Conservation (phyloP, 1,284 basidiomycete genomes). For the Trichosporon sp. region DNA sequence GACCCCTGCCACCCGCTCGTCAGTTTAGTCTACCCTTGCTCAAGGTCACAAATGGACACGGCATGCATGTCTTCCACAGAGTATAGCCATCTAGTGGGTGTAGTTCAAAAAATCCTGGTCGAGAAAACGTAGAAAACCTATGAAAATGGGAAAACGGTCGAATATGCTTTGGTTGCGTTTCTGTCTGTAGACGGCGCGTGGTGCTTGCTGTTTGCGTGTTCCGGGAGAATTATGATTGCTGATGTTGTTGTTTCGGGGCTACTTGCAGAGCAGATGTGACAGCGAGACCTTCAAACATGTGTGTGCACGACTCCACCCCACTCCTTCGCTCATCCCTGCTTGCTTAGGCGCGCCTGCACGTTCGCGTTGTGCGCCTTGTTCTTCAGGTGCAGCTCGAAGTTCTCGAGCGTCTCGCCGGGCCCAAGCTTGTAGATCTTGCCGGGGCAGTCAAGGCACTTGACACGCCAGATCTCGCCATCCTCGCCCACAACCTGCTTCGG, state of each 20-base stretch:
- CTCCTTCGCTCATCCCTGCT: background rate
- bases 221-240: background rate
- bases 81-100: background rate
- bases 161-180: background rate
- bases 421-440: conserved; percentile 85
- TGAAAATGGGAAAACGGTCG: background rate
- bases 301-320: too few relatives aligned
- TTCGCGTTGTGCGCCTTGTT: conserved; percentile 65
- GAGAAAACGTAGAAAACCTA: background rate
- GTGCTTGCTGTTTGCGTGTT: background rate
- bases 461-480: conserved; percentile 65
- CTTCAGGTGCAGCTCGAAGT: conserved; percentile 88
- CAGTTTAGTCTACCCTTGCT: background rate
- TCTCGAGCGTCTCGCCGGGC: conserved; percentile 78
- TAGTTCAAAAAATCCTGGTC: background rate
- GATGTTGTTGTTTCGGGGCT: background rate
- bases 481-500: conserved; percentile 54
- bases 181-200: background rate
- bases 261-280: background rate
- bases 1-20: background rate
- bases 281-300: background rate
- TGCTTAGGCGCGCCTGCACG: conserved; percentile 49
- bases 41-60: background rate
- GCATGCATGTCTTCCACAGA: background rate
- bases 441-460: conserved; percentile 85